phyloP scores from a whole-genome alignment of 108 stramenopile genomes.

The Nannochloropsis granulata region DNA sequence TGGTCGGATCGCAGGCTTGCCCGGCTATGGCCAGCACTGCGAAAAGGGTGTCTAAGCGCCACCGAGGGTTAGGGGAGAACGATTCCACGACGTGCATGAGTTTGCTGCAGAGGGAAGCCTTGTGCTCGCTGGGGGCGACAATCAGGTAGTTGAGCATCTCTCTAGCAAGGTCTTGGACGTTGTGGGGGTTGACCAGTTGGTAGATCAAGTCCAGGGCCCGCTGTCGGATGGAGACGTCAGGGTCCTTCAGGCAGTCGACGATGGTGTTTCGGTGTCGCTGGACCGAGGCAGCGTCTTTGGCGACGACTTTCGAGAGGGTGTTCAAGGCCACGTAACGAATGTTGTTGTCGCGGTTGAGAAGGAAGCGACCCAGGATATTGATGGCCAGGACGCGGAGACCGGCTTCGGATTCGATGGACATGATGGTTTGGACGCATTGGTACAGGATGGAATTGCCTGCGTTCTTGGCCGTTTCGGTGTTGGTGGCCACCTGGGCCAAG shows the following conservation, averaged over 20 bases:
- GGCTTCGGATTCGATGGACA: constrained; percentile 84
- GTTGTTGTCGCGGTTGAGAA: constrained; percentile 97
- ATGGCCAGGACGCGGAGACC: constrained; percentile 87
- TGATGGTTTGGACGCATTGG: constrained; percentile 95
- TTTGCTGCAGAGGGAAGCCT: constrained; percentile 65
- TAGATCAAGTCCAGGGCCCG: constrained; percentile 95
- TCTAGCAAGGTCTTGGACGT: constrained; percentile 66
- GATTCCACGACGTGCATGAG: constrained; percentile 70
- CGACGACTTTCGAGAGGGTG: constrained; percentile 51
- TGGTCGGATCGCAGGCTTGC: constrained; percentile 52
- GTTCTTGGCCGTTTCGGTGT: constrained; percentile 93
- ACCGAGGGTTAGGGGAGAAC: constrained; percentile 69
- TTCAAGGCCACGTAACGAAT: constrained; percentile 98
- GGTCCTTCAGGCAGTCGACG: constrained; percentile 55
- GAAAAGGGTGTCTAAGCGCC: constrained; percentile 84
- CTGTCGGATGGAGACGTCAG: constrained; percentile 93
- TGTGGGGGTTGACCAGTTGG: constrained; percentile 76
- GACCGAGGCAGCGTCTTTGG: constrained; percentile 25
- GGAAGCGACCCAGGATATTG: constrained; percentile 94
- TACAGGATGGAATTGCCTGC: constrained; percentile 98
- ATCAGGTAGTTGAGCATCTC: constrained; percentile 97
- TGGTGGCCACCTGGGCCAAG: constrained; percentile 95
- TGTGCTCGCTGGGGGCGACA: constrained; percentile 78
- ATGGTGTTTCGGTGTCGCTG: constrained; percentile 36
- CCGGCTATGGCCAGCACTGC: constrained; percentile 92